Evolutionary conservation across 257 asterid genomes (phyloP).

Genomic region (Penstemon newberryi): DNA sequence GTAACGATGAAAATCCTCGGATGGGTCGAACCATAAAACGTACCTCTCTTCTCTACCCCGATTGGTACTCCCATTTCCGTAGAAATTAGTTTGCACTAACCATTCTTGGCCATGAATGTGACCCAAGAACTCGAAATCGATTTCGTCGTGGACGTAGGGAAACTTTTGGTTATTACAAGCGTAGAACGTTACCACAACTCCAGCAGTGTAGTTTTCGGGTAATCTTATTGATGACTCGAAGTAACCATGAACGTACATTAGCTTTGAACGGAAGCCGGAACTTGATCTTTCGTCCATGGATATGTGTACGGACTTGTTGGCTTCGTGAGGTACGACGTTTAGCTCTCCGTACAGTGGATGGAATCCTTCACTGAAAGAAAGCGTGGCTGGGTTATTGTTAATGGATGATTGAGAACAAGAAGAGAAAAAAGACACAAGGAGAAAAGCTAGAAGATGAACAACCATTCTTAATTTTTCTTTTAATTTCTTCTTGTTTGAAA

Average conservation of each 20-base stretch:
- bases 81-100: slow-evolving; percentile 44
- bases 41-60: slow-evolving; percentile 50
- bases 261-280: slow-evolving; percentile 44
- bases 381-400: not conserved
- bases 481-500: too few relatives aligned
- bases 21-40: slow-evolving; percentile 41
- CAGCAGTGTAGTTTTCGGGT: slow-evolving; percentile 44
- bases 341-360: slow-evolving; percentile 35
- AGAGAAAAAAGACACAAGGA: not conserved
- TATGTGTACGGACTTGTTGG: slow-evolving; percentile 35
- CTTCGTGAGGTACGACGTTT: slow-evolving; percentile 34
- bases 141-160: slow-evolving; percentile 40
- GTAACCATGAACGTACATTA: slow-evolving; percentile 32
- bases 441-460: not conserved
- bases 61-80: slow-evolving; percentile 35
- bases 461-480: not conserved
- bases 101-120: slow-evolving; percentile 35
- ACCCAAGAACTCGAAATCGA: slow-evolving; percentile 49
- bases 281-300: slow-evolving; percentile 40
- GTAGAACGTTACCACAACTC: slow-evolving; percentile 48
- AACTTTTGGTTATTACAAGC: slow-evolving; percentile 32
- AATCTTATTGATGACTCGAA: slow-evolving; percentile 42
- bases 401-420: slow-evolving; percentile 9
- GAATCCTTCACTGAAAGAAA: slow-evolving; percentile 36
- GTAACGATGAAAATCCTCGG: slow-evolving; percentile 41